These are phyloP conservation scores for Babesia caballi DNA, from an alignment of 169 alveolate species.

Conservation along the genomic window DNA sequence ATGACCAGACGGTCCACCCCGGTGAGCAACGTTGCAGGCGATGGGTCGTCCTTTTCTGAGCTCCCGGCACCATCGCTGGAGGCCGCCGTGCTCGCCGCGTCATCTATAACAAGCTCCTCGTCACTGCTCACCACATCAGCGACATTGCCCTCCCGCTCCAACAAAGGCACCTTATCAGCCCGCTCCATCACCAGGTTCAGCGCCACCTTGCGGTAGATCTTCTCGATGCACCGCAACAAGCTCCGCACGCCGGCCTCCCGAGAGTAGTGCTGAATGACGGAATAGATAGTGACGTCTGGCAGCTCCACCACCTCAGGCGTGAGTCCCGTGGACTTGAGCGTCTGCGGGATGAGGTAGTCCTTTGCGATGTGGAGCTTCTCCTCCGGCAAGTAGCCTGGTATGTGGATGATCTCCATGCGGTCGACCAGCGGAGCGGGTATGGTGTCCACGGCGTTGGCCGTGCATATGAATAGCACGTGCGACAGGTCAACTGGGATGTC, in stretches of 20 bases:
- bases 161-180: background rate
- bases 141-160: background rate
- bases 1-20: conserved; percentile 19
- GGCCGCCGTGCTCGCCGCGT: background rate
- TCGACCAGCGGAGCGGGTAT: conserved; percentile 90
- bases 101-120: background rate
- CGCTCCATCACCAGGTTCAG: conserved; percentile 76
- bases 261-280: conserved; percentile 85
- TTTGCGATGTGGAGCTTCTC: conserved; percentile 88
- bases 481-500: conserved; percentile 86
- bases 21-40: background rate
- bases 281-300: conserved; percentile 63
- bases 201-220: conserved; percentile 85
- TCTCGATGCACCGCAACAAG: conserved; percentile 81
- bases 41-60: no score
- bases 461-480: conserved; percentile 88
- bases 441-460: conserved; percentile 90
- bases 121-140: background rate
- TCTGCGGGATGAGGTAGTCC: conserved; percentile 82
- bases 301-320: conserved; percentile 30
- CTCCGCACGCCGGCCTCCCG: conserved; percentile 93
- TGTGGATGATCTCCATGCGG: conserved; percentile 90
- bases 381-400: conserved; percentile 85
- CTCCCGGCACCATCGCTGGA: background rate
- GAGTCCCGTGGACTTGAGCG: conserved; percentile 77